phyloP scores from a whole-genome alignment of 305 asterid species.

The Solanum hybrid region DNA sequence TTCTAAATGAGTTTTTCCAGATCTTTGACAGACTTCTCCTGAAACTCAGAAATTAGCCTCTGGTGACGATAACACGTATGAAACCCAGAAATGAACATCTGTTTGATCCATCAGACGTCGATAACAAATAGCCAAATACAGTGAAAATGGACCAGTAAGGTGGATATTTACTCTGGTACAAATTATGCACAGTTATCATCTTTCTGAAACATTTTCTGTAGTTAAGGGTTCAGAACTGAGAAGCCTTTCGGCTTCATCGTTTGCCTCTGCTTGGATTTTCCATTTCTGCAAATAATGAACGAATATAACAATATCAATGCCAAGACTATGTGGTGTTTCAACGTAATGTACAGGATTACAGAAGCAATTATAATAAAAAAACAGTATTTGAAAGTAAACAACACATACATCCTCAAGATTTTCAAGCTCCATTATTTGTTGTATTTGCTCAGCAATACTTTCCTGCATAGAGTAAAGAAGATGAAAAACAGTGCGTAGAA shows the following conservation, averaged over 20 bases:
- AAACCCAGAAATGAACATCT: background rate
- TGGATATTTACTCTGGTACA: slow-evolving; percentile 1
- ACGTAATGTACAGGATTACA: background rate
- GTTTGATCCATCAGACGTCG: background rate
- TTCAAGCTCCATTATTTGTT: slow-evolving; percentile 88
- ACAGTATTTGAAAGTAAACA: background rate
- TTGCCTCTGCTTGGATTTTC: slow-evolving; percentile 90
- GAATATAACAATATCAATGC: background rate
- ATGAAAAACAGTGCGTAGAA: background rate
- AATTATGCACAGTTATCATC: slow-evolving; percentile 13
- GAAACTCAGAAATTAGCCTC: background rate
- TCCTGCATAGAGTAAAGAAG: slow-evolving; percentile 50
- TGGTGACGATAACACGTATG: background rate
- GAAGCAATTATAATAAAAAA: background rate
- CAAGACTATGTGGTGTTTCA: background rate
- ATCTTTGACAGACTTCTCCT: background rate
- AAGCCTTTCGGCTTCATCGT: slow-evolving; percentile 86
- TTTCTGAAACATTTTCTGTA: slow-evolving; percentile 41
- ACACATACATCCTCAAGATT: slow-evolving; percentile 85
- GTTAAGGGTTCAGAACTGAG: slow-evolving; percentile 61
- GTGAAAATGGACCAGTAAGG: background rate
- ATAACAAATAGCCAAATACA: background rate
- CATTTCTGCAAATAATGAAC: slow-evolving; percentile 49
- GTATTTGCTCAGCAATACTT: slow-evolving; percentile 71
- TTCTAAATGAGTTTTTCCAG: background rate